A percentile compares a stretch with the other conserved stretches of the same genome.
Evolutionary conservation across 2,329 filamentous ascomycete genomes (phyloP).

Genomic region (Colletotrichum tanaceti): DNA sequence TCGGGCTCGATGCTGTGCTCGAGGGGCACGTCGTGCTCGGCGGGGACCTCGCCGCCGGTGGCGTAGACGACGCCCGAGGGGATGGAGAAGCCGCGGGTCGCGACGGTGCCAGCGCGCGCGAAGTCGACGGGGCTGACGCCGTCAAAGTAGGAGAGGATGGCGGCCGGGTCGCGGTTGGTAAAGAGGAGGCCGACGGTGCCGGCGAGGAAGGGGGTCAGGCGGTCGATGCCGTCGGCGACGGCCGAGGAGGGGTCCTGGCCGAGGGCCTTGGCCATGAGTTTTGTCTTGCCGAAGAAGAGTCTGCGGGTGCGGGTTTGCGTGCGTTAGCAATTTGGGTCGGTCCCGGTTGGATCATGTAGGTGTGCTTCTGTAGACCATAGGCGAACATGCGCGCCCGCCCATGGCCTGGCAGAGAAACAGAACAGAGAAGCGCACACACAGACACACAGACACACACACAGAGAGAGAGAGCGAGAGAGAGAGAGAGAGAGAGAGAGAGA

Average conservation of each 20-base stretch:
- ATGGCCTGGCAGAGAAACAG: no score
- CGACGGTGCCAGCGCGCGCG: conserved; percentile 84
- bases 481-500: neutral
- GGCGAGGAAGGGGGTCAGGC: conserved; percentile 74
- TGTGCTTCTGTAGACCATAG: no score
- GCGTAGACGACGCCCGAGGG: conserved; percentile 86
- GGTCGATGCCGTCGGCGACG: conserved; percentile 80
- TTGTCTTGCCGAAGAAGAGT: conserved; percentile 98
- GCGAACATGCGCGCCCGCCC: no score
- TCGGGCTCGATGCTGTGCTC: conserved; percentile 92
- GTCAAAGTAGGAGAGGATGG: conserved; percentile 79
- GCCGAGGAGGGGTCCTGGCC: conserved; percentile 82
- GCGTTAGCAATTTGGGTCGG: conserved; percentile 5
- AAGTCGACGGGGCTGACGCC: conserved; percentile 83
- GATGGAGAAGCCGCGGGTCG: conserved; percentile 80
- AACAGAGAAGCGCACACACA: no score
- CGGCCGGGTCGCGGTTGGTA: conserved; percentile 78
- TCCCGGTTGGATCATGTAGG: neutral
- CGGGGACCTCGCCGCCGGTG: conserved; percentile 81
- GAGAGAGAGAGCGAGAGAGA: neutral
- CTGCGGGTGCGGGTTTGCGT: conserved; percentile 55
- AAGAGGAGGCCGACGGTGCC: conserved; percentile 92
- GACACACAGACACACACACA: no score
- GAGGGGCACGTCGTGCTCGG: conserved; percentile 85
- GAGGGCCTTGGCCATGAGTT: conserved; percentile 97